phyloP scores from a whole-genome alignment of 176 grass and related monocot species.

The Rhynchospora tenuis region DNA sequence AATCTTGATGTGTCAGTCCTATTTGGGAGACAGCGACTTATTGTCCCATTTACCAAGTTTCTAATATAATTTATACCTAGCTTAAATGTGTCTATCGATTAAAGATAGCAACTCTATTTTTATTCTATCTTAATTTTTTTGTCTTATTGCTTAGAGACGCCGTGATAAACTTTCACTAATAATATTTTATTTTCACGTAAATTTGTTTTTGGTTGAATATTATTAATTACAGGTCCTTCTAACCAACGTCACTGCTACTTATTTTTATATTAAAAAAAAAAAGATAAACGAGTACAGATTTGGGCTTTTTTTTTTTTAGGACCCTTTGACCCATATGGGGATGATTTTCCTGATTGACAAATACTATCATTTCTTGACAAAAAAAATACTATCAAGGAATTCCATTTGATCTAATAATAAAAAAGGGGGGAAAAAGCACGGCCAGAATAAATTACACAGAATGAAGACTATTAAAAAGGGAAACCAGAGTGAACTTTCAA shows the following conservation, averaged over 20 bases:
- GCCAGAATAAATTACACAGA: neutral
- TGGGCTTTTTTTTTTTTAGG: neutral
- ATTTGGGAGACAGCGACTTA: constrained; percentile 1
- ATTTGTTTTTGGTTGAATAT: neutral
- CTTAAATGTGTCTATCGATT: constrained; percentile 1
- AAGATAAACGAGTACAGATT: neutral
- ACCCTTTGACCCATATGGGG: neutral
- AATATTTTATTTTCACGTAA: neutral
- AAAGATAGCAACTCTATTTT: neutral
- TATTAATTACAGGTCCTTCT: neutral
- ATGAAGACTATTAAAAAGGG: neutral
- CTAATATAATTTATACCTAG: neutral
- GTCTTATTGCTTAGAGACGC: neutral
- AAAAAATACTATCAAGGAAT: neutral
- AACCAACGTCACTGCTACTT: neutral
- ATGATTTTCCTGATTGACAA: neutral
- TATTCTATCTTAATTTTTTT: neutral
- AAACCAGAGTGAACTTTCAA: neutral
- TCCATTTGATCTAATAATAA: neutral
- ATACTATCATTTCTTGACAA: neutral
- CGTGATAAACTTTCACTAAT: neutral
- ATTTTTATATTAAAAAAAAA: neutral
- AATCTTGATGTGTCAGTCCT: neutral
- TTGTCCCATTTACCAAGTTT: constrained; percentile 12
- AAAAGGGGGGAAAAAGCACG: neutral